Conservation (phyloP, 2,329 filamentous ascomycete genomes). For the Hypoxylon sp. region DNA sequence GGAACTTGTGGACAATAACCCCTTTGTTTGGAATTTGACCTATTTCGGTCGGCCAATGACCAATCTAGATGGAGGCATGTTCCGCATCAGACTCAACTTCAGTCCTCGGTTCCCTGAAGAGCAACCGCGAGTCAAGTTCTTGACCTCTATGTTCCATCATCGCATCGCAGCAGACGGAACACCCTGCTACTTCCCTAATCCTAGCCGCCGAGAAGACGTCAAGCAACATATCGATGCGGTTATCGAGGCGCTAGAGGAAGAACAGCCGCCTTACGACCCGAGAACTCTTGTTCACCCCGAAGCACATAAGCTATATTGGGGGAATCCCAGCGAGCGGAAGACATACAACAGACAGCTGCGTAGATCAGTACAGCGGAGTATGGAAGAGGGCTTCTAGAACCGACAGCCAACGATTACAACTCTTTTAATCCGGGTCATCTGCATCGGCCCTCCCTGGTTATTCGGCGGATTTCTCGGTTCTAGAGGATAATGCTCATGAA, state of each 20-base stretch:
- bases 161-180: slow-evolving; percentile 83
- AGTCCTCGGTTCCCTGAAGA: slow-evolving; percentile 89
- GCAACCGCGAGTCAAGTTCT: slow-evolving; percentile 84
- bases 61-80: slow-evolving; percentile 90
- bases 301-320: slow-evolving; percentile 89
- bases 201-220: slow-evolving; percentile 76
- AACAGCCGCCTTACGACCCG: slow-evolving; percentile 88
- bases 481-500: slow-evolving; percentile 8
- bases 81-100: slow-evolving; percentile 82
- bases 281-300: slow-evolving; percentile 88
- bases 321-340: slow-evolving; percentile 80
- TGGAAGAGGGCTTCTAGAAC: slow-evolving; percentile 68
- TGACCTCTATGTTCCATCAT: slow-evolving; percentile 88
- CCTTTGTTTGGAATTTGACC: slow-evolving; percentile 88
- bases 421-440: slow-evolving; percentile 4
- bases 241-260: slow-evolving; percentile 85
- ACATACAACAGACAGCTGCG: slow-evolving; percentile 84
- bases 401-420: slow-evolving; percentile 15
- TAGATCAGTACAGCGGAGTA: slow-evolving; percentile 77
- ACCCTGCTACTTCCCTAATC: slow-evolving; percentile 80
- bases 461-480: slow-evolving; percentile 16
- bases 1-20: slow-evolving; percentile 81
- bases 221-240: slow-evolving; percentile 86
- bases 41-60: slow-evolving; percentile 95
- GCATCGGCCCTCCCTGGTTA: not conserved